Base-by-base conservation (phyloP, 441 rosid species). In the Daphne laureola region DNA sequence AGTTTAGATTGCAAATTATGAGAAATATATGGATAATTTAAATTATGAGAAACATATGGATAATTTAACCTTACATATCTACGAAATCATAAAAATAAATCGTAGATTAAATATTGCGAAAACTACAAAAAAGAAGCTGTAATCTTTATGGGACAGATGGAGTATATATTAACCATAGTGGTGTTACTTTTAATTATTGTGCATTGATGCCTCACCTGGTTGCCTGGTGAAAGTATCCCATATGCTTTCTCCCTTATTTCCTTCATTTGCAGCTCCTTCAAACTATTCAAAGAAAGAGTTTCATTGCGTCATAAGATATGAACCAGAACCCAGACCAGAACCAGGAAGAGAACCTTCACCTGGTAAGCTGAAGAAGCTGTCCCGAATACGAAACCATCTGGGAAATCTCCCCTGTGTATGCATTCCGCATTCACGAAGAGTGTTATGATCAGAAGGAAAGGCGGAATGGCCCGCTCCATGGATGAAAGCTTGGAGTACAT, bases 301-400 rank as follows among this genome's bases (percentile, higher is more conserved):
- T 45, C 1, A 7, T 14, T 46, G 55, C 47, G 18, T 53, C 51
- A 48, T 14, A 38, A 21, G 46, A 12, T 15, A 53, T 40, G 43
- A 59, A 66, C 51, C 57, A 17, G 16, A 36, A 55, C 49, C 27
- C 46, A 51, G 56, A 15, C 2, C 14, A 15, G 41, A 41, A n/a
- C 16, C 17, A 4, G 11, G 42, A 2, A 17, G 14, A 16, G 14
- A 61, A 27, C 43, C 57, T 52, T 52, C 38, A 91, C 96, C 89
- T 87, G 96, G 59, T 87, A 82, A 64, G 96, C 96, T 4, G 93
- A 91, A 51, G 98, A 87, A 45, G 98, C 90, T 14, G 96, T 86
- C 45, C 98, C 96, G 25, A 90, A 91, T 6, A 73, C 57, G 64
- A 91, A 91, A 61, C 86, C 93, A 53, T 62, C 54, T 27, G 96